Evolutionary conservation across 768 basidiomycete species (phyloP).

Genomic region (Rhodotorula taiwanensis): DNA sequence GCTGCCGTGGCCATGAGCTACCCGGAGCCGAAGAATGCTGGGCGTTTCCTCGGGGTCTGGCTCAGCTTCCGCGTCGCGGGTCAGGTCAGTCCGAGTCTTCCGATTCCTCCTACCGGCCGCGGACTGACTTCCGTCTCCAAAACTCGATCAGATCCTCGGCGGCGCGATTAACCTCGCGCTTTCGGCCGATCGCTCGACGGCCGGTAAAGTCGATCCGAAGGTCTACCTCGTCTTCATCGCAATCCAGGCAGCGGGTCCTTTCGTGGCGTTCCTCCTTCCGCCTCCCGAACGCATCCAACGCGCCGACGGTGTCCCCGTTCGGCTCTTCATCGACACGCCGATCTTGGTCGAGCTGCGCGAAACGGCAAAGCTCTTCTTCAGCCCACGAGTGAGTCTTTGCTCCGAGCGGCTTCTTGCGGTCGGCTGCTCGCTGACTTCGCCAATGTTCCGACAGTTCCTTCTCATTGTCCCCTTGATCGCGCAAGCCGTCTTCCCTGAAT

Average conservation of each 20-base stretch:
- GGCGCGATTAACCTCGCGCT: slow-evolving; percentile 36
- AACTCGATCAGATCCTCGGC: slow-evolving; percentile 3
- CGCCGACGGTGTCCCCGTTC: slow-evolving; percentile 18
- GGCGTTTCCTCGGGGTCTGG: slow-evolving; percentile 32
- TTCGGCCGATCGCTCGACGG: slow-evolving; percentile 3
- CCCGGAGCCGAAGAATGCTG: slow-evolving; percentile 31
- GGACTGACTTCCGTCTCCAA: background rate
- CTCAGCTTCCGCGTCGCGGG: slow-evolving; percentile 23
- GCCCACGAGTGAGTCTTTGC: slow-evolving; percentile 2
- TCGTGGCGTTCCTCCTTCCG: slow-evolving; percentile 21
- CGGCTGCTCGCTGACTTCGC: background rate
- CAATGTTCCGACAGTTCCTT: slow-evolving; percentile 4
- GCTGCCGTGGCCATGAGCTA: slow-evolving; percentile 33
- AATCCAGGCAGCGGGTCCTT: slow-evolving; percentile 14
- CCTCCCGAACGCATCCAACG: slow-evolving; percentile 25
- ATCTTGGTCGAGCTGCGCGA: slow-evolving; percentile 13
- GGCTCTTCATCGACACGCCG: slow-evolving; percentile 12
- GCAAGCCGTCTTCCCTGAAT: slow-evolving; percentile 24
- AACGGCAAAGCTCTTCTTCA: slow-evolving; percentile 23
- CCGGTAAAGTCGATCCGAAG: slow-evolving; percentile 17
- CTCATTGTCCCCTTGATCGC: slow-evolving; percentile 25
- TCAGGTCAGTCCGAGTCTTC: slow-evolving; percentile 11
- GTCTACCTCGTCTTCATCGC: slow-evolving; percentile 25
- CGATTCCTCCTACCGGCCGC: background rate
- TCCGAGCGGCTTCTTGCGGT: too few species aligned